These are phyloP conservation scores for Blastobotrys serpentis DNA, from an alignment of 1,139 yeast genomes.

Conservation along the genomic window DNA sequence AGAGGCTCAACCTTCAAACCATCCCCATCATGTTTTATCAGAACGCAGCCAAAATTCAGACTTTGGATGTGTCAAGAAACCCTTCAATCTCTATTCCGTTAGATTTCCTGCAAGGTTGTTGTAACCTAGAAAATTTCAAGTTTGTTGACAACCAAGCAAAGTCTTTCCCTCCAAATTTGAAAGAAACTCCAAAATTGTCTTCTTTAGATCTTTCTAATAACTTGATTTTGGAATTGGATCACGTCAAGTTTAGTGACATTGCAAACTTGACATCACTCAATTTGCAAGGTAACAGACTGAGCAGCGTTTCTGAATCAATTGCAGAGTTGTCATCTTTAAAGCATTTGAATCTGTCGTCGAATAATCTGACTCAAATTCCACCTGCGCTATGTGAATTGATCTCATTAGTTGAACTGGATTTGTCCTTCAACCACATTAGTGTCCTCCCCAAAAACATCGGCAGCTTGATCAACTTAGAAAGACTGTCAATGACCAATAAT, in stretches of 20 bases:
- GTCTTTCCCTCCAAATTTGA: slow-evolving; percentile 68
- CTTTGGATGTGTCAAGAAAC: slow-evolving; percentile 80
- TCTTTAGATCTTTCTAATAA: slow-evolving; percentile 58
- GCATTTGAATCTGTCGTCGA: slow-evolving; percentile 73
- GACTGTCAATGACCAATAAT: slow-evolving; percentile 75
- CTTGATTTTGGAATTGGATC: slow-evolving; percentile 34
- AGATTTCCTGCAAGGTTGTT: slow-evolving; percentile 83
- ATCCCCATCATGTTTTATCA: slow-evolving; percentile 82
- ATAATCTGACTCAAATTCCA: slow-evolving; percentile 68
- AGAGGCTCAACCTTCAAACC: slow-evolving; percentile 73
- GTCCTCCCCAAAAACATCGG: slow-evolving; percentile 62
- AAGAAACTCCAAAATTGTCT: slow-evolving; percentile 67
- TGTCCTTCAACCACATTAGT: slow-evolving; percentile 76
- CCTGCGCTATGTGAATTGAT: slow-evolving; percentile 62
- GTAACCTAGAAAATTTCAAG: slow-evolving; percentile 62
- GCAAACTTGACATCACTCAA: slow-evolving; percentile 33
- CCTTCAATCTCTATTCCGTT: slow-evolving; percentile 81
- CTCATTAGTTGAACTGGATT: slow-evolving; percentile 64
- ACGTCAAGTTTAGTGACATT: slow-evolving; percentile 34
- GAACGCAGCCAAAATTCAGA: slow-evolving; percentile 77
- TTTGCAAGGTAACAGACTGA: slow-evolving; percentile 71
- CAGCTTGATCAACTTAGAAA: slow-evolving; percentile 57
- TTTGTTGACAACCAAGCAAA: slow-evolving; percentile 75
- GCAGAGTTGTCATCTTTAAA: slow-evolving; percentile 56
- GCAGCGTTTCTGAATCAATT: slow-evolving; percentile 62